Evolutionary conservation across 1,284 basidiomycete species (phyloP).

Genomic region (Boletus subluridellus): DNA sequence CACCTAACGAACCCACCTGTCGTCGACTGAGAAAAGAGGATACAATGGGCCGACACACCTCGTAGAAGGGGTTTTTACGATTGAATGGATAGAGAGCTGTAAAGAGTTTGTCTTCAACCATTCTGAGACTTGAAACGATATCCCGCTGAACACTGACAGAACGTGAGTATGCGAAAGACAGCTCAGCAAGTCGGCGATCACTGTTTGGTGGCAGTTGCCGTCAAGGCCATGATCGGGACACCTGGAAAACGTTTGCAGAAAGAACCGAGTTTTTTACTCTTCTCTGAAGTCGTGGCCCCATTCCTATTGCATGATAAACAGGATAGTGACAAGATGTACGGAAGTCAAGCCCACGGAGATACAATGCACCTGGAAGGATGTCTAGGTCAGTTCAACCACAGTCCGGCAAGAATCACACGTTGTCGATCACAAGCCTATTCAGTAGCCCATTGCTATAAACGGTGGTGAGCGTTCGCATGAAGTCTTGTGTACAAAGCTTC

Average conservation of each 20-base stretch:
- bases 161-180: slow-evolving; percentile 16
- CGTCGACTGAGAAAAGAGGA: neutral
- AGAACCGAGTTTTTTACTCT: slow-evolving; percentile 69
- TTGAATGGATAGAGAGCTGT: slow-evolving; percentile 81
- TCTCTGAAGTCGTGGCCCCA: too few species aligned
- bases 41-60: slow-evolving; percentile 40
- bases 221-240: too few species aligned
- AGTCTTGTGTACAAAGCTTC: too few species aligned
- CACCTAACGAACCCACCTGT: too few species aligned
- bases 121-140: too few species aligned
- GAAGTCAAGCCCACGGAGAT: too few species aligned
- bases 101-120: too few species aligned
- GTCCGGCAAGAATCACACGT: slow-evolving; percentile 44
- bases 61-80: slow-evolving; percentile 76
- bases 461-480: too few species aligned
- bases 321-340: too few species aligned
- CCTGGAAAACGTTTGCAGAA: slow-evolving; percentile 67
- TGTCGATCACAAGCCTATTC: slow-evolving; percentile 74
- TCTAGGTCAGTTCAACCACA: slow-evolving; percentile 2
- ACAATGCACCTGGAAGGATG: slow-evolving; percentile 63
- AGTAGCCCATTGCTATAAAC: slow-evolving; percentile 57
- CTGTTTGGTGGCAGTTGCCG: slow-evolving; percentile 69
- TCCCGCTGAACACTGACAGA: too few species aligned
- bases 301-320: too few species aligned
- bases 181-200: slow-evolving; percentile 29